Evolutionary conservation across 2,329 filamentous ascomycete genomes (phyloP), one percentile per base, ranked within the genome.

Genomic region (Aspergillus sp.): DNA sequence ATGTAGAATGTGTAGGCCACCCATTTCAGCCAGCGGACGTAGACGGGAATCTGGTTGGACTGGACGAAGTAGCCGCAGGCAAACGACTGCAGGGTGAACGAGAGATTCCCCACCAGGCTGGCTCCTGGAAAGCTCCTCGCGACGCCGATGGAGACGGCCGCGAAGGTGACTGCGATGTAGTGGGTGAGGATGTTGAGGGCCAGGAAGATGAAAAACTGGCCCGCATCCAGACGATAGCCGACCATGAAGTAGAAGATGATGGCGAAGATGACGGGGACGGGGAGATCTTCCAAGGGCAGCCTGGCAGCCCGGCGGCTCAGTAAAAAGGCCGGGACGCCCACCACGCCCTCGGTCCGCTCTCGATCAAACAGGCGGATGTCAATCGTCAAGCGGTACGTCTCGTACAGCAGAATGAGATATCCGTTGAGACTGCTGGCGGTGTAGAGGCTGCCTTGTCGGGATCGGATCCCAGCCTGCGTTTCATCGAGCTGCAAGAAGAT

Each of bases 11-110:
- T 67, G 44, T 71, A 71, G 4, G 64, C 64, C 3, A 62, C 65
- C 72, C 71, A 75, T 54, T 90, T 91, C 1, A 88, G 74, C 88
- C 88, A 92, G 50, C 88, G 79, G n/a, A 90, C 83, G 61, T 91
- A 92, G 1, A 91, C 76, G 0, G 88, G 87, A 3, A 92, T 88
- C 4, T 85, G 84, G 49, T 88, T 83, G 10, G 80, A 78, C 66
- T 91, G 88, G 13, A 91, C 83, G 58, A 92, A 91, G 68, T 87
- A 91, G 1, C 88, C 88, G 57, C 88, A 90, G 0, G 85, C 85
- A 75, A 91, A 84, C 2, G 82, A 87, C 64, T 92, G 88, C 17
- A 91, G 58, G 0, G 88, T 92, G 60, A 86, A 91, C 0, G 79
- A 81, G 45, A 91, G 71, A 60, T 92, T 92, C 9, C 83, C 87